Evolutionary conservation across 805 yeast species (phyloP), one percentile per base, ranked within the genome.

Genomic region (Grigorovia jiainica): DNA sequence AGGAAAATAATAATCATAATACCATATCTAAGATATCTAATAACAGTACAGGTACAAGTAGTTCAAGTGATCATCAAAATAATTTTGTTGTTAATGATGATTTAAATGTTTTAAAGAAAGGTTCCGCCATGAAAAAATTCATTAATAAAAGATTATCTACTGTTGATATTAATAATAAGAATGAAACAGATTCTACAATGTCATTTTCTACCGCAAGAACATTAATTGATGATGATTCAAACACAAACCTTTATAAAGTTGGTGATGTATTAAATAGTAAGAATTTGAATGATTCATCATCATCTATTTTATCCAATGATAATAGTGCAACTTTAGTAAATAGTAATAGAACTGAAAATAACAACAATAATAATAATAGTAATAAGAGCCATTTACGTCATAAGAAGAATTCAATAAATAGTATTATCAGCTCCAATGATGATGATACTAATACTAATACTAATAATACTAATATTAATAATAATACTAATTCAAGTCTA

Each of bases 341-440:
- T 29, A 29, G 32, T 6, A 29, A 29, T 5, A 13, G 15, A 5
- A 8, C 10, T 7, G 13, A 7, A 7, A 29, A 29, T 29, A 29
- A 29, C 10, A 13, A 13, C 16, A 29, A 29, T 13, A 33, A 19
- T 33, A 19, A 33, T 33, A 11, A 7, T 18, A 19, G n/a, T 18
- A 25, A 36, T n/a, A 36, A 36, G 7, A 16, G n/a, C 6, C 36
- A 34, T n/a, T n/a, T n/a, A n/a, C n/a, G n/a, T n/a, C n/a, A 34
- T 21, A 18, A 34, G 36, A 21, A 34, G 17, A 21, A 7, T 20
- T n/a, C 36, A 25, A 20, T 34, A 20, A 7, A n/a, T 27, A 7
- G 20, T 27, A 15, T 34, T 27, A 13, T 34, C 27, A 3, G 27
- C 38, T 19, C 20, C 39, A 36, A n/a, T 7, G 10, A 23, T 34